Conservation (phyloP, 2,329 filamentous ascomycete species). For the Raffaelea arxii region DNA sequence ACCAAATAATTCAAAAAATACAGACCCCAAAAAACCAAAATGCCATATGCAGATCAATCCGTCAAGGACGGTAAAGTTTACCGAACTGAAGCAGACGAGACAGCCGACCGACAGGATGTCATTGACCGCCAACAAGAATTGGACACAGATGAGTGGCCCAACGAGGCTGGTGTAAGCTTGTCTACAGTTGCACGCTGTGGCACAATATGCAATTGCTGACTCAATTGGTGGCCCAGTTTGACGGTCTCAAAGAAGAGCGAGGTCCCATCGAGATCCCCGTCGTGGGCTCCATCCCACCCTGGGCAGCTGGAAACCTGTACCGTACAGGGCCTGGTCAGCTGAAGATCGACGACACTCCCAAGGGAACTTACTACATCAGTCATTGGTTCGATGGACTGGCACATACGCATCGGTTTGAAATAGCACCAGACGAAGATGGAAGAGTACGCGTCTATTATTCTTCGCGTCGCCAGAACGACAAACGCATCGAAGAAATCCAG, state of each 20-base stretch:
- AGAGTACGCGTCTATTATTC: constrained; percentile 53
- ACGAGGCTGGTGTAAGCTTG: constrained; percentile 12
- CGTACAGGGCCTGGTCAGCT: constrained; percentile 63
- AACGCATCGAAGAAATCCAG: constrained; percentile 49
- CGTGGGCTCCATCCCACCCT: constrained; percentile 57
- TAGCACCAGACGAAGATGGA: constrained; percentile 30
- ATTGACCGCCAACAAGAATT: not conserved
- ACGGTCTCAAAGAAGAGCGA: constrained; percentile 55
- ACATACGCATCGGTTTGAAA: constrained; percentile 63
- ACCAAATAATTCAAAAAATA: no score
- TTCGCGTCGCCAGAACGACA: constrained; percentile 59
- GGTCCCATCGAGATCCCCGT: constrained; percentile 55
- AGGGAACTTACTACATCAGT: constrained; percentile 49
- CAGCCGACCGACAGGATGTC: not conserved
- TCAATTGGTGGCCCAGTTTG: constrained; percentile 43
- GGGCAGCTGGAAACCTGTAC: constrained; percentile 62
- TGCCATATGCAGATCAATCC: no score
- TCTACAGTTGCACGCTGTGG: not conserved
- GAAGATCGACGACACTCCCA: constrained; percentile 46
- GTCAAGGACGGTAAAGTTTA: not conserved
- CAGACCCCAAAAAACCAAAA: no score
- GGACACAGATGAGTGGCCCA: constrained; percentile 11
- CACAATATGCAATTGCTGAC: not conserved
- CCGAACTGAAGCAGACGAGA: constrained; percentile 4
- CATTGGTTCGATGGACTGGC: constrained; percentile 81